These are phyloP conservation scores for Scutellaria baicalensis DNA, from an alignment of 257 asterid species.

Conservation along the genomic window DNA sequence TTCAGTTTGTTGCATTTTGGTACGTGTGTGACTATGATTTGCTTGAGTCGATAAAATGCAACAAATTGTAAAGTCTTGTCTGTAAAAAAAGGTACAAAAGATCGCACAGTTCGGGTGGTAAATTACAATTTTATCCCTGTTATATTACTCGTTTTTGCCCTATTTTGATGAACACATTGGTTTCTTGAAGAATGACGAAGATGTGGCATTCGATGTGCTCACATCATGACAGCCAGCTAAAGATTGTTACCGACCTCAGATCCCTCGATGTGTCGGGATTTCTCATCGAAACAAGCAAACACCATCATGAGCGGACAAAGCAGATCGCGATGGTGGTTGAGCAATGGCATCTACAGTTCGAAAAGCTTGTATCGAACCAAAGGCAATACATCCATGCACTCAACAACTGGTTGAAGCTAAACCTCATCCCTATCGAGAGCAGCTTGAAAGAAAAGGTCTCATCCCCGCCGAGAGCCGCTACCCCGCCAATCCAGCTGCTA, in stretches of 20 bases:
- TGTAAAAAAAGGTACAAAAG: no score
- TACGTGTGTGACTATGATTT: no score
- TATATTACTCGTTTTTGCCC: not conserved
- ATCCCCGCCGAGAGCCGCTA: slow-evolving; percentile 51
- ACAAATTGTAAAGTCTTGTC: no score
- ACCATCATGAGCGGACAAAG: slow-evolving; percentile 73
- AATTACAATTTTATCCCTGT: not conserved
- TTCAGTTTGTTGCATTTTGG: no score
- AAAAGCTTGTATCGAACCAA: slow-evolving; percentile 63
- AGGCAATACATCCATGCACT: slow-evolving; percentile 55
- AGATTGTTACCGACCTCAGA: slow-evolving; percentile 59
- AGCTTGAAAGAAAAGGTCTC: slow-evolving; percentile 61
- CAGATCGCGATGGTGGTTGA: slow-evolving; percentile 66
- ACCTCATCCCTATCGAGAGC: slow-evolving; percentile 82
- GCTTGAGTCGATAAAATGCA: no score
- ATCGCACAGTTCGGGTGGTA: no score
- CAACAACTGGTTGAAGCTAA: slow-evolving; percentile 75
- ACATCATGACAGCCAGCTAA: slow-evolving; percentile 66
- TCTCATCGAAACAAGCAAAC: slow-evolving; percentile 68
- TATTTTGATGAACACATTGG: not conserved
- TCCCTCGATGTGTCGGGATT: slow-evolving; percentile 51
- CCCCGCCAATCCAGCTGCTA: slow-evolving; percentile 73
- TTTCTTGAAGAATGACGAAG: slow-evolving; percentile 64
- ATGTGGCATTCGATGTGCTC: slow-evolving; percentile 86
- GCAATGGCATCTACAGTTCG: slow-evolving; percentile 72